Conservation (phyloP, 345 rosid species). For the Draba incana region DNA sequence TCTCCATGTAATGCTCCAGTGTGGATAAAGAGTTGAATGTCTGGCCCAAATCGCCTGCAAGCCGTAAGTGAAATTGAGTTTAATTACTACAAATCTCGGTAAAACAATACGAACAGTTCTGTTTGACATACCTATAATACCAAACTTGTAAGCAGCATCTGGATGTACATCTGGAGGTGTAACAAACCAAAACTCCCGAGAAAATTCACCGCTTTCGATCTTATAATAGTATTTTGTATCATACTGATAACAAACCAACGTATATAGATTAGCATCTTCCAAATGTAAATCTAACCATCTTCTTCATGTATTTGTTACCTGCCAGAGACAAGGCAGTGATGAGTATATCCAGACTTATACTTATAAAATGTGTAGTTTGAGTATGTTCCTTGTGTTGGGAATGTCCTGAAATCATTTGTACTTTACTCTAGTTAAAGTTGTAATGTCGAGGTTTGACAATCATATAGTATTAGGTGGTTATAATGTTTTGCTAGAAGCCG, state of each 20-base stretch:
- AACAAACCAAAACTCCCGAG: constrained; percentile 86
- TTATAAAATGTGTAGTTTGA: constrained; percentile 73
- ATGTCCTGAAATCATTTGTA: too few species aligned
- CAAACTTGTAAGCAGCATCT: constrained; percentile 85
- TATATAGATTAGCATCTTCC: constrained; percentile 5
- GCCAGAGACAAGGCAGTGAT: constrained; percentile 72
- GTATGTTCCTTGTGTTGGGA: constrained; percentile 47
- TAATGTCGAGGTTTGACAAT: too few species aligned
- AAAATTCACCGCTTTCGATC: constrained; percentile 67
- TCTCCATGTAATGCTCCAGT: constrained; percentile 80
- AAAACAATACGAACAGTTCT: neutral
- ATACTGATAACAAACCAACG: constrained; percentile 47
- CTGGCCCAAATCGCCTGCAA: constrained; percentile 92
- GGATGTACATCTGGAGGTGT: constrained; percentile 81
- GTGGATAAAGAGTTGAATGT: constrained; percentile 94
- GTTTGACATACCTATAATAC: constrained; percentile 76
- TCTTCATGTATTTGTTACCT: constrained; percentile 52
- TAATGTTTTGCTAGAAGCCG: too few species aligned
- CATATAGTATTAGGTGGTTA: too few species aligned
- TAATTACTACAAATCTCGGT: neutral
- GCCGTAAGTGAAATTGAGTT: constrained; percentile 4
- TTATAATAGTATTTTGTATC: constrained; percentile 88
- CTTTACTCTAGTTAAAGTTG: too few species aligned
- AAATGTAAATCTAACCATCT: constrained; percentile 7
- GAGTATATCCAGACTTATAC: constrained; percentile 86